Evolutionary conservation across 148 eudicot species (phyloP).

Genomic region (Diospyros kaki): DNA sequence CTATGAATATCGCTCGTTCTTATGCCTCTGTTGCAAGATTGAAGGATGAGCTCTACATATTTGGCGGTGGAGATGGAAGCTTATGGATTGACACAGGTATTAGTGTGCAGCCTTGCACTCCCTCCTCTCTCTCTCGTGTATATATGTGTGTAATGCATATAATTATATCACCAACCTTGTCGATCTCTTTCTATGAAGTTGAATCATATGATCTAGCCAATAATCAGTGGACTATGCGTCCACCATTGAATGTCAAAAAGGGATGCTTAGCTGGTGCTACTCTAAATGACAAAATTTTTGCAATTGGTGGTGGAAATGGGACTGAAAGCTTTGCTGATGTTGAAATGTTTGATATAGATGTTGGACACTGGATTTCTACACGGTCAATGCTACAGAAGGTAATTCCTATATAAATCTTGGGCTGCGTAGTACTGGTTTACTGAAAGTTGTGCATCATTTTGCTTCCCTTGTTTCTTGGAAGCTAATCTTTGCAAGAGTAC

Average conservation of each 20-base stretch:
- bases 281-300: constrained; percentile 57
- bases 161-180: constrained; percentile 6
- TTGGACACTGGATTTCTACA: constrained; percentile 67
- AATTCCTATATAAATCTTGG: constrained; percentile 5
- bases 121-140: not conserved
- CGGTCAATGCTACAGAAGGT: constrained; percentile 85
- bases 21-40: constrained; percentile 54
- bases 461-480: constrained; percentile 9
- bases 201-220: constrained; percentile 54
- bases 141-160: not conserved
- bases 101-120: constrained; percentile 5
- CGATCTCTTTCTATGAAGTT: constrained; percentile 42
- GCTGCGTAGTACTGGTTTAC: not conserved
- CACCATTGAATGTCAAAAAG: constrained; percentile 44
- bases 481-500: too few relatives aligned
- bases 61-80: constrained; percentile 57
- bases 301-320: constrained; percentile 85
- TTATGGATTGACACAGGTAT: constrained; percentile 73
- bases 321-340: constrained; percentile 54
- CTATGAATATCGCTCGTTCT: constrained; percentile 55
- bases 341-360: constrained; percentile 76
- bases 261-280: constrained; percentile 71
- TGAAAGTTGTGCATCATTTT: constrained; percentile 6
- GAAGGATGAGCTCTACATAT: constrained; percentile 54
- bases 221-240: constrained; percentile 54